Evolutionary conservation across 257 asterid species (phyloP), one percentile per base, ranked within the genome.

Genomic region (Capsicum pubescens): DNA sequence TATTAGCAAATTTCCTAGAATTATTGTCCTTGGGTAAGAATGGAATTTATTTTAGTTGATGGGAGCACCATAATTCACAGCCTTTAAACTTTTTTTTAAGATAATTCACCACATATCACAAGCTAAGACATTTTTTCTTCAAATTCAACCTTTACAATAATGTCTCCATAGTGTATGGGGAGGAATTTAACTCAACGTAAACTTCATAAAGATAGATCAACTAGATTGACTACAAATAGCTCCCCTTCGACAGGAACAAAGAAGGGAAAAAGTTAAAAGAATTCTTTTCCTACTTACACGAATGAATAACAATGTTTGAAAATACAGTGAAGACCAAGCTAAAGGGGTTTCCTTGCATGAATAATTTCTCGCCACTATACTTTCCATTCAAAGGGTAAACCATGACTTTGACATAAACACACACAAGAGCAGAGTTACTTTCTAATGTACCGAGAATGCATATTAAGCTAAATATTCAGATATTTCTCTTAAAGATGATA

Each of bases 341-440:
- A 11, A 19, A 72, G 80, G 59, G 80, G 39, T 74, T 74, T 7
- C 19, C 21, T 74, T 50, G 19, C 19, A 21, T n/a, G 61, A 26
- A 21, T 74, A 50, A 1, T 74, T 74, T 74, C 13, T 21, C 81
- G 21, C 59, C 42, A 74, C 7, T n/a, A n/a, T 35, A 74, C 35
- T 48, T 17, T 50, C 7, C 7, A 50, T n/a, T 48, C 80, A 74
- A 48, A 48, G 19, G 58, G 10, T 48, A 50, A 19, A 11, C 19
- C 80, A 46, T 48, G 80, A 74, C 44, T 74, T 48, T 19, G 80
- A 72, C 80, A 72, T 44, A 72, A 72, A 72, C 59, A 72, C 80
- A 48, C n/a, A 72, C 42, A 72, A 72, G n/a, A 21, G 58, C 11
- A 26, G 26, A 2, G 59, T 72, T 46, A 72, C 48, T 48, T 61